Base-by-base conservation (phyloP, 2,329 filamentous ascomycete species). In the Apiospora arundinis region DNA sequence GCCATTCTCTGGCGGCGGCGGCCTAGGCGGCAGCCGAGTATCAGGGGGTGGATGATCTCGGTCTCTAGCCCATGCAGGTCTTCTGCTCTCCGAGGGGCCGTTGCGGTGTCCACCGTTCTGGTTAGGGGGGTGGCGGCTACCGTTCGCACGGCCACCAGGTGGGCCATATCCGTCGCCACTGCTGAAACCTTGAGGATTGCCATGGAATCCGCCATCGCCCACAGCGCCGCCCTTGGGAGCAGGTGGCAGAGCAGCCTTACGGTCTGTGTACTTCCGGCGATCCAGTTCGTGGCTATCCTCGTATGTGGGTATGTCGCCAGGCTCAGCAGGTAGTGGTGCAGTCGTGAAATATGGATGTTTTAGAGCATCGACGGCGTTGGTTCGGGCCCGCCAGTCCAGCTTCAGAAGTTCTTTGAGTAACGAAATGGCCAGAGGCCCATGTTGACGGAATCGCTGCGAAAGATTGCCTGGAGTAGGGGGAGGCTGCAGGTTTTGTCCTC, bases 221-320 rank as follows among this genome's bases (percentile, higher is more conserved):
- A 97, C 95, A 0, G 94, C 95, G 4, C 94, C 95, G 16, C 95
- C 95, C 76, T 95, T 95, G 0, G 96, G 96, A 0, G 95, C 96
- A 16, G 96, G 95, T 4, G 95, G 95, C 14, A 95, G 87, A 28
- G 92, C 92, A 28, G 92, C 92, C 78, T 94, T 94, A 77, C 96
- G 92, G 72, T 95, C 93, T 75, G 97, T 92, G 76, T 95, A 95
- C 82, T 95, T 97, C 80, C 95, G 91, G 68, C 95, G 90, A 80
- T 99, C 96, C n/a, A 98, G 86, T 81, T 99, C 96, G 82, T 99
- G 96, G 63, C 95, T 97, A 77, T 98, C 95, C 79, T 97, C 94
- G 78, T 97, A 98, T 21, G 85, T 89, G 2, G 96, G 96, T n/a
- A 99, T 88, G 68, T 98, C 95, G 74, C 92, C 92, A 0, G 96